Evolutionary conservation across 1,284 basidiomycete species (phyloP), one percentile per base, ranked within the genome.

Genomic region (Puccinia polysora): DNA sequence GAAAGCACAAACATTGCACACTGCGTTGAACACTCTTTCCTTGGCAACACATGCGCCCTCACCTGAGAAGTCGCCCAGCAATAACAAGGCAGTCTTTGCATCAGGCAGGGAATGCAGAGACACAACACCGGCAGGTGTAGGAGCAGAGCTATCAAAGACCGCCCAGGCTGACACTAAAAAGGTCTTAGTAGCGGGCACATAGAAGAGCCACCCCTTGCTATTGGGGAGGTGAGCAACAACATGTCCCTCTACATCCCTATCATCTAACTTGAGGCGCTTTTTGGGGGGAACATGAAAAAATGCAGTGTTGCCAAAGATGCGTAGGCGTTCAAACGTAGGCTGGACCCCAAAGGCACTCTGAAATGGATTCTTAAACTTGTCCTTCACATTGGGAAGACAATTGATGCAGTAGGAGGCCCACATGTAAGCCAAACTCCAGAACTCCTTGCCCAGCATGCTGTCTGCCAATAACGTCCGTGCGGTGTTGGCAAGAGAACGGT

Each of bases 161-260:
- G 5, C 52, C 52, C 52, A 53, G 8, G 58, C 32, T 4, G 34
- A 60, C 15, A 8, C 14, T 10, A 60, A 4, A 60, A 60, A 38
- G 15, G n/a, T 40, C 4, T 60, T 40, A 1, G 34, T 60, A 1
- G 18, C 4, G 1, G 58, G 58, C 4, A 43, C 40, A 30, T 36
- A 60, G 12, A 60, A 43, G 5, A 38, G 4, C 36, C 58, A 60
- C 8, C 58, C 56, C 32, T 59, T 59, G 8, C 56, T 59, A 36
- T 18, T 14, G 30, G 6, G 25, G 2, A 59, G 28, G 32, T 60
- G 30, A 60, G 34, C 58, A 2, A 60, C 36, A 23, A 60, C 36
- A 15, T 20, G 6, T 23, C 23, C 36, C 58, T 60, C 12, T 3
- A 40, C 4, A 1, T 18, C 58, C 6, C 58, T 2, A 20, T 60